Base-by-base conservation (phyloP, 495 filamentous ascomycete species). In the Talaromyces trachyspermus region DNA sequence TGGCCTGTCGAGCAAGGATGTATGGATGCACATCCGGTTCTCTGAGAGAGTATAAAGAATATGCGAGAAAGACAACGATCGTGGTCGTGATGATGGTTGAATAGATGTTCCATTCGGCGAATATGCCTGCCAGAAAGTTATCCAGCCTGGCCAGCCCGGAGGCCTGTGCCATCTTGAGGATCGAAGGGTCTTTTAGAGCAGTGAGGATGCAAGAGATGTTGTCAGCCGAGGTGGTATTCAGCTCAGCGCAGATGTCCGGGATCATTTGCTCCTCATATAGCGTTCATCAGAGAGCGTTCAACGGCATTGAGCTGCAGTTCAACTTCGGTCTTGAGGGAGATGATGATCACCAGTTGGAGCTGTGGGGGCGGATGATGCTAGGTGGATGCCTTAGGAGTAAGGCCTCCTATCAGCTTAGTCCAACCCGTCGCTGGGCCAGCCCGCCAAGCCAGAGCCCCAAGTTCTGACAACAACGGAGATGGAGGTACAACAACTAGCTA, bases 11-110 rank as follows among this genome's bases (percentile, higher is more conserved):
- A 42, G 85, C 82, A 30, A 99, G 81, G 18, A 96, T 76, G 55
- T 95, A 79, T 5, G 92, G 94, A 62, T 97, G 91, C 8, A 84
- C 83, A 66, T 97, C 92, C 1, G 94, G 86, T 27, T 95, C 89
- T 32, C 70, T 66, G 6, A 70, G 70, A 42, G 73, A 76, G 38
- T 83, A 60, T 24, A 82, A 59, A 12, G 76, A 80, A 56, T 86
- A 85, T 50, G 78, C 68, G 19, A 89, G 65, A 53, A 84, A 69
- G 26, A 75, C 74, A 39, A 76, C 61, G 39, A 95, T 69, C 24
- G 70, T 55, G 23, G 76, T 55, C n/a, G 75, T 66, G 39, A 88
- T 68, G 23, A 81, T 5, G 2, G 83, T 89, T 36, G 81, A 84
- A 63, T 82, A 85, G 55, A 78, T 64, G 58, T 87, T 85, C 89